phyloP scores from a whole-genome alignment of 306 rosid species.

The Casuarina equisetifolia region DNA sequence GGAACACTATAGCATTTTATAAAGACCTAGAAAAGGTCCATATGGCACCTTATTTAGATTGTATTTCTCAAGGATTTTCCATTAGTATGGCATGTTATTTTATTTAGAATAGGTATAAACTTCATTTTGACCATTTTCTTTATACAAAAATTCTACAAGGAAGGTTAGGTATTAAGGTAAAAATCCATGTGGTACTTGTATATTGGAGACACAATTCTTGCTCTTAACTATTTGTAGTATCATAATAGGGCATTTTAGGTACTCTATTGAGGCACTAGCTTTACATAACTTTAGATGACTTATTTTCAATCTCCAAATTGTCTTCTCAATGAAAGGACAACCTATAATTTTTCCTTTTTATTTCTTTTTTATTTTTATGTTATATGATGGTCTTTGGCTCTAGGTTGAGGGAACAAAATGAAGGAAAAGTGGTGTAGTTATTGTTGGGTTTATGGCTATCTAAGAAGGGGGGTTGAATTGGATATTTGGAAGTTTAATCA shows the following conservation, averaged over 20 bases:
- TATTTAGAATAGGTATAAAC: slow-evolving; percentile 73
- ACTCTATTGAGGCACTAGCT: background rate
- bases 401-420: background rate
- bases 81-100: slow-evolving; percentile 88
- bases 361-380: background rate
- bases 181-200: background rate
- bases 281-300: background rate
- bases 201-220: background rate
- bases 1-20: slow-evolving; percentile 63
- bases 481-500: no score
- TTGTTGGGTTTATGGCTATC: no score
- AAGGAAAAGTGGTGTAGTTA: background rate
- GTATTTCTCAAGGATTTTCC: slow-evolving; percentile 79
- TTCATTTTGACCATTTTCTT: slow-evolving; percentile 69
- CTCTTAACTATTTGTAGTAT: background rate
- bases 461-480: no score
- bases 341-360: background rate
- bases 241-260: background rate
- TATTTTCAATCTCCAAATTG: background rate
- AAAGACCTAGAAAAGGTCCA: slow-evolving; percentile 77
- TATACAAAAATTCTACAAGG: slow-evolving; percentile 69
- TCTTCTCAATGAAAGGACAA: background rate
- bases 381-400: background rate
- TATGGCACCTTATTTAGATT: slow-evolving; percentile 84
- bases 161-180: slow-evolving; percentile 82